Evolutionary conservation across 805 yeast species (phyloP).

Genomic region (Myxozyma mucilagina): DNA sequence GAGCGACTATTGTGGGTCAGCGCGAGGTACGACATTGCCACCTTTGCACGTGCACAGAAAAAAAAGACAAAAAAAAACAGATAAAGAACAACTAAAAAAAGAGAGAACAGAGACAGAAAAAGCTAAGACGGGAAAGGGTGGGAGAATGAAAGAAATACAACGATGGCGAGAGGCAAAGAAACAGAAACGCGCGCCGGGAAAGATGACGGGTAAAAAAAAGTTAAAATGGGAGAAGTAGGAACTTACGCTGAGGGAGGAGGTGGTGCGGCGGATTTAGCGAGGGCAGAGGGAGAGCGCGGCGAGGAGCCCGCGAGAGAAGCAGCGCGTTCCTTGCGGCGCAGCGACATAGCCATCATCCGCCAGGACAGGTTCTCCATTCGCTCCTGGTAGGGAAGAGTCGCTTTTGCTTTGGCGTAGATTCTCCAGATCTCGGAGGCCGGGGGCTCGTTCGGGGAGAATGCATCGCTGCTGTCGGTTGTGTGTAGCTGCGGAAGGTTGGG

Average conservation of each 20-base stretch:
- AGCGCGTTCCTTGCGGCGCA: constrained; percentile 24
- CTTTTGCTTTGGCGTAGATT: constrained; percentile 75
- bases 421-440: constrained; percentile 53
- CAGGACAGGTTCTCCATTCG: constrained; percentile 85
- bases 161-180: too few species aligned
- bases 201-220: too few species aligned
- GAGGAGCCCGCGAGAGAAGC: neutral
- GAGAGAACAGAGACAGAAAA: neutral
- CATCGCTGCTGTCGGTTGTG: neutral
- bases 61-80: neutral
- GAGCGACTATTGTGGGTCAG: constrained; percentile 9
- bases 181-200: neutral
- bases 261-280: constrained; percentile 5
- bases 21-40: neutral
- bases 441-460: constrained; percentile 16
- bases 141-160: neutral
- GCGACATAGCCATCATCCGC: constrained; percentile 71
- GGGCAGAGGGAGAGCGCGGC: neutral
- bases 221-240: neutral
- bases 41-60: too few species aligned
- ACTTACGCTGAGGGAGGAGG: constrained; percentile 1
- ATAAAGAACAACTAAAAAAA: neutral
- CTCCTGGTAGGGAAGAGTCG: constrained; percentile 68
- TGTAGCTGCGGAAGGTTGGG: neutral
- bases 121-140: neutral